These are phyloP conservation scores for Hyaloscypha hepaticicola DNA, from an alignment of 495 filamentous ascomycete species.

Conservation along the genomic window DNA sequence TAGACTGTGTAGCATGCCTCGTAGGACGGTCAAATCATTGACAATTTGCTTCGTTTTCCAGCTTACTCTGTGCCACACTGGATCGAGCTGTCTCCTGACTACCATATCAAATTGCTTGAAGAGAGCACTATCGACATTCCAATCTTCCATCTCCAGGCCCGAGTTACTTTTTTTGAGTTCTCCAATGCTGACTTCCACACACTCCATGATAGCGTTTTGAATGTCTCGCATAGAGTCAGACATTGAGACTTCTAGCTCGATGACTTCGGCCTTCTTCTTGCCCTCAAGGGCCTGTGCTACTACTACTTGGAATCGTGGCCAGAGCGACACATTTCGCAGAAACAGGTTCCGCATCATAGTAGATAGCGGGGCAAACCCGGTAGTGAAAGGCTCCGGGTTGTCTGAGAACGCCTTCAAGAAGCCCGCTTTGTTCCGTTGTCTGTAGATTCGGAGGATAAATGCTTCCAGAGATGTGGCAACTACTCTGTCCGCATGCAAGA, in stretches of 20 bases:
- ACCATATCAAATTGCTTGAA: slow-evolving; percentile 90
- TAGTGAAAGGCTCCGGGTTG: slow-evolving; percentile 86
- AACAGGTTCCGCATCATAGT: slow-evolving; percentile 94
- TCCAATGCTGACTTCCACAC: slow-evolving; percentile 89
- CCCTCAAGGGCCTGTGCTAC: slow-evolving; percentile 88
- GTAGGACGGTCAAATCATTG: slow-evolving; percentile 78
- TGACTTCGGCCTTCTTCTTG: slow-evolving; percentile 92
- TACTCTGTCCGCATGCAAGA: slow-evolving; percentile 86
- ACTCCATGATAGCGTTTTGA: slow-evolving; percentile 92
- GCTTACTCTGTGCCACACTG: slow-evolving; percentile 95
- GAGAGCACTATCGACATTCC: slow-evolving; percentile 93
- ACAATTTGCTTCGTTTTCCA: slow-evolving; percentile 95
- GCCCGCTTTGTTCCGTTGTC: slow-evolving; percentile 87
- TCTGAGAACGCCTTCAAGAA: slow-evolving; percentile 98
- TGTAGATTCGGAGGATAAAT: slow-evolving; percentile 90
- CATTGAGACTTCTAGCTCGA: slow-evolving; percentile 97
- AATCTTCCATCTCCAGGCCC: slow-evolving; percentile 93
- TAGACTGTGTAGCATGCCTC: slow-evolving; percentile 81
- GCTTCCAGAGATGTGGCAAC: slow-evolving; percentile 89
- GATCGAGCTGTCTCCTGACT: slow-evolving; percentile 86
- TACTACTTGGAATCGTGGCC: slow-evolving; percentile 92
- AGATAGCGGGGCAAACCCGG: slow-evolving; percentile 83
- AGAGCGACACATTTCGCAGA: slow-evolving; percentile 81
- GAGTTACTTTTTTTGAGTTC: slow-evolving; percentile 88
- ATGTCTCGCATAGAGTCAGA: slow-evolving; percentile 90